Conservation (phyloP, 2,329 filamentous ascomycete species). For the Calonectria leucothoes region DNA sequence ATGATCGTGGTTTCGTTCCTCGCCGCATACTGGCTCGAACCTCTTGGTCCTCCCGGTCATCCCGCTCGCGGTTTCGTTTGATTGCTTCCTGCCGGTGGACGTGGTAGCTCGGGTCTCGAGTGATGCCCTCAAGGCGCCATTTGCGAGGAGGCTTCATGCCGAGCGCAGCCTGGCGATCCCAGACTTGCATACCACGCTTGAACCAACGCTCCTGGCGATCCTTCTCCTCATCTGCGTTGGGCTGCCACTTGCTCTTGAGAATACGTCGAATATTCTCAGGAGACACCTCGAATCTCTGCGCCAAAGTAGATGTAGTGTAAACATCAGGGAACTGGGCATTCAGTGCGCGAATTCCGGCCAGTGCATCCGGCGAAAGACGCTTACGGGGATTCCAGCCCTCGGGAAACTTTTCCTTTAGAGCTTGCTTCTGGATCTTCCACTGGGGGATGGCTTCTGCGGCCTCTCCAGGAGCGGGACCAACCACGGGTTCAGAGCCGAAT, state of each 20-base stretch:
- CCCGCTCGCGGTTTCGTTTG: constrained; percentile 43
- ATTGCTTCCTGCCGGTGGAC: constrained; percentile 44
- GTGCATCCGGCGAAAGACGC: constrained; percentile 88
- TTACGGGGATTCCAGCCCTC: constrained; percentile 87
- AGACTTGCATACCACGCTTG: constrained; percentile 69
- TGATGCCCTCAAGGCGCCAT: constrained; percentile 69
- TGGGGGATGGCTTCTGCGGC: constrained; percentile 51
- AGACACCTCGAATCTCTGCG: constrained; percentile 85
- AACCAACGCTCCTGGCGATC: constrained; percentile 72
- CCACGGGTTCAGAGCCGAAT: constrained; percentile 14
- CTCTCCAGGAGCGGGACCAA: constrained; percentile 28
- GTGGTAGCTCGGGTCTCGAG: constrained; percentile 57
- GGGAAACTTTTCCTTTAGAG: constrained; percentile 81
- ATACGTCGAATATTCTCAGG: constrained; percentile 90
- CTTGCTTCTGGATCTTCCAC: constrained; percentile 84
- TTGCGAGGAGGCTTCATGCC: constrained; percentile 70
- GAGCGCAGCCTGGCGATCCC: constrained; percentile 68
- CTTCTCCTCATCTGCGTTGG: constrained; percentile 68
- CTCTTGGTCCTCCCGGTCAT: constrained; percentile 43
- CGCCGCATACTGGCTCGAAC: constrained; percentile 16
- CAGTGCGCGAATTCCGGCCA: constrained; percentile 89
- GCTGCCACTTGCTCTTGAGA: constrained; percentile 81
- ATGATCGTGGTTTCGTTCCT: neutral
- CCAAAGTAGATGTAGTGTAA: constrained; percentile 80
- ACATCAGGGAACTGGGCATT: constrained; percentile 80